Conservation (phyloP, 202 grass and related monocot genomes). For the Schoenoplectus tabernaemontani region DNA sequence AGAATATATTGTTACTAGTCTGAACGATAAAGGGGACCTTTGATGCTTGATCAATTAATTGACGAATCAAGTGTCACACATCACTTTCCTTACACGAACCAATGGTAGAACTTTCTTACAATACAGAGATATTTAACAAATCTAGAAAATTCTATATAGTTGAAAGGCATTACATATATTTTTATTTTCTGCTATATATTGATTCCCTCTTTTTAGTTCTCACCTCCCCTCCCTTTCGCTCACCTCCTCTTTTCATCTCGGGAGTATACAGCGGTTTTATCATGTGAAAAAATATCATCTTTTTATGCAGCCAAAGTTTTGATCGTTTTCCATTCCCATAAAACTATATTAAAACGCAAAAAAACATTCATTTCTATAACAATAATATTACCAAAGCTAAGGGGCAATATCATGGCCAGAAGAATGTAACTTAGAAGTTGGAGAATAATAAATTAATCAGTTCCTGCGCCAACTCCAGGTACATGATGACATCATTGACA, state of each 20-base stretch:
- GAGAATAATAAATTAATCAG: not conserved
- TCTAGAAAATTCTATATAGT: not conserved
- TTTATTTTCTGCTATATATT: too few species aligned
- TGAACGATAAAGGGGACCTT: not conserved
- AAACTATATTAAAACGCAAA: too few species aligned
- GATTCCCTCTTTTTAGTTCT: too few species aligned
- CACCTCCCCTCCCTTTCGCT: too few species aligned
- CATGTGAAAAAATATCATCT: too few species aligned
- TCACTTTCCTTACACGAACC: not conserved
- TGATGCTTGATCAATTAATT: not conserved
- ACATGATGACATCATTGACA: not conserved
- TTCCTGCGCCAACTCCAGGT: not conserved
- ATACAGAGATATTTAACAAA: not conserved
- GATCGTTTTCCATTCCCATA: too few species aligned
- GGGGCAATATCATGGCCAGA: not conserved
- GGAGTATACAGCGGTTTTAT: too few species aligned
- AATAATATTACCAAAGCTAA: too few species aligned
- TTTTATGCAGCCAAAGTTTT: too few species aligned
- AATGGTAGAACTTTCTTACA: not conserved
- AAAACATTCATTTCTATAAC: not conserved
- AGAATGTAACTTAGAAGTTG: too few species aligned
- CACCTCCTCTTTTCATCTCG: too few species aligned
- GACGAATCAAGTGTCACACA: not conserved
- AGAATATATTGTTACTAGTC: not conserved
- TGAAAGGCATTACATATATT: not conserved